Percentiles rank a stretch among this genome's conserved stretches.
These are phyloP conservation scores for Lipomyces japonicus DNA, from an alignment of 805 yeast genomes.

Conservation along the genomic window DNA sequence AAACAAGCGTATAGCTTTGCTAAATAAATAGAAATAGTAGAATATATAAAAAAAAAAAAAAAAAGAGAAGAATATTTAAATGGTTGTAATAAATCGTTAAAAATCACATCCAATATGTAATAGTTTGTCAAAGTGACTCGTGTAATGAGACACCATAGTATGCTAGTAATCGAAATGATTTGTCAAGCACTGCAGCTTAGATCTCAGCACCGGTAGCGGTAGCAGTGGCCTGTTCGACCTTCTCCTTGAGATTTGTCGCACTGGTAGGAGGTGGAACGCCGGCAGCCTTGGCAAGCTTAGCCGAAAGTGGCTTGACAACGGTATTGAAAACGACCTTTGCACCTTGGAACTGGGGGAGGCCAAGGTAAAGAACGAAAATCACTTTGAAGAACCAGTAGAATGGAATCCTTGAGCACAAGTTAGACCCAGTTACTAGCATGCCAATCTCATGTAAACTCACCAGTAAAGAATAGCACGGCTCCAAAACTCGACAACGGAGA, in stretches of 20 bases:
- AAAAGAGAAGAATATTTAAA: too few species aligned
- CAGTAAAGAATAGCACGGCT: slow-evolving; percentile 86
- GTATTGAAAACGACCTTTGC: slow-evolving; percentile 65
- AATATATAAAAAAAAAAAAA: too few species aligned
- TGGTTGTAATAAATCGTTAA: too few species aligned
- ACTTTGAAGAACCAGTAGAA: slow-evolving; percentile 95
- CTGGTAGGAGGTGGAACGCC: slow-evolving; percentile 10
- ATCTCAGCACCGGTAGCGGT: slow-evolving; percentile 25
- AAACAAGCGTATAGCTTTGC: not conserved
- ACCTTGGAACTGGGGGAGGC: slow-evolving; percentile 85
- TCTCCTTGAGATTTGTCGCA: slow-evolving; percentile 34
- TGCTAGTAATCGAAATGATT: not conserved
- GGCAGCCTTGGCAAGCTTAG: slow-evolving; percentile 16
- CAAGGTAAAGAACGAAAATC: slow-evolving; percentile 76
- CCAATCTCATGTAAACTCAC: slow-evolving; percentile 34
- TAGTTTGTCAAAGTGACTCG: too few species aligned
- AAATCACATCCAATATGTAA: too few species aligned
- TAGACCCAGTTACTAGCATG: not conserved
- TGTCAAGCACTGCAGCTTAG: slow-evolving; percentile 2
- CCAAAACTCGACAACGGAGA: slow-evolving; percentile 94
- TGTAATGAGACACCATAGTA: too few species aligned
- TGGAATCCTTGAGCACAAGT: slow-evolving; percentile 49
- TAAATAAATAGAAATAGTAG: not conserved
- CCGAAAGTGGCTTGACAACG: slow-evolving; percentile 44
- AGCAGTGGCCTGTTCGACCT: slow-evolving; percentile 33